phyloP scores from a whole-genome alignment of 495 filamentous ascomycete genomes.

The Penicillium paradoxum region DNA sequence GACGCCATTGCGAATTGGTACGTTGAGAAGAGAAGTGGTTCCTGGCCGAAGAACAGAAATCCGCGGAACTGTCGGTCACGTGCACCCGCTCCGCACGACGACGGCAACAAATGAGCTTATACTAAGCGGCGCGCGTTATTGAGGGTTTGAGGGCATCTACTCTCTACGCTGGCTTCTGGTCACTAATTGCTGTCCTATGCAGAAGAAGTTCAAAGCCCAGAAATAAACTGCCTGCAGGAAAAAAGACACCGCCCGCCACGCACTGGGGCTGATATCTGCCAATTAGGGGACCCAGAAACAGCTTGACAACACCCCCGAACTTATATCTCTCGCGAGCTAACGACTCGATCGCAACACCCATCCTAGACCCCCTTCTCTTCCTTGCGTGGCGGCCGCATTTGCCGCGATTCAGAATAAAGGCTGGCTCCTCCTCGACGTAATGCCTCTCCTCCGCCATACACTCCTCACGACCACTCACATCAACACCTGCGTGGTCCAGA shows the following conservation, averaged over 20 bases:
- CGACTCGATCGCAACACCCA: not conserved
- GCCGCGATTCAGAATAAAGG: slow-evolving; percentile 35
- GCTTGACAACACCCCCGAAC: slow-evolving; percentile 8
- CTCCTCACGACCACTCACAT: slow-evolving; percentile 25
- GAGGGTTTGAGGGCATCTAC: not conserved
- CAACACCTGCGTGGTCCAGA: slow-evolving; percentile 22
- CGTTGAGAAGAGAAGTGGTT: slow-evolving; percentile 5
- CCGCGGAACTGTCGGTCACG: slow-evolving; percentile 23
- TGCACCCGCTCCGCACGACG: slow-evolving; percentile 7
- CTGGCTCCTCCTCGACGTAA: slow-evolving; percentile 45
- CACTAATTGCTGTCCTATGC: not conserved
- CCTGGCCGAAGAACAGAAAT: slow-evolving; percentile 19
- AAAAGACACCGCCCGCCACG: slow-evolving; percentile 3
- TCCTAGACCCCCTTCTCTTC: slow-evolving; percentile 1
- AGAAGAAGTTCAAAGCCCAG: not conserved
- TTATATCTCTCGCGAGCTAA: not conserved
- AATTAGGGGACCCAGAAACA: slow-evolving; percentile 17
- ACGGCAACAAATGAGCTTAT: not conserved
- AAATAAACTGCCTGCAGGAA: not conserved
- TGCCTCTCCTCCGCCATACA: slow-evolving; percentile 40
- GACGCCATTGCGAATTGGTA: slow-evolving; percentile 33
- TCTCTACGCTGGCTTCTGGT: not conserved
- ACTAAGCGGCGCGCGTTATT: not conserved
- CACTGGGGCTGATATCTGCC: slow-evolving; percentile 8
- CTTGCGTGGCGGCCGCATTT: slow-evolving; percentile 38